Percentiles rank a stretch among this genome's conserved stretches.
Conservation (phyloP, 2,329 filamentous ascomycete genomes). For the Diaporthe citriasiana region DNA sequence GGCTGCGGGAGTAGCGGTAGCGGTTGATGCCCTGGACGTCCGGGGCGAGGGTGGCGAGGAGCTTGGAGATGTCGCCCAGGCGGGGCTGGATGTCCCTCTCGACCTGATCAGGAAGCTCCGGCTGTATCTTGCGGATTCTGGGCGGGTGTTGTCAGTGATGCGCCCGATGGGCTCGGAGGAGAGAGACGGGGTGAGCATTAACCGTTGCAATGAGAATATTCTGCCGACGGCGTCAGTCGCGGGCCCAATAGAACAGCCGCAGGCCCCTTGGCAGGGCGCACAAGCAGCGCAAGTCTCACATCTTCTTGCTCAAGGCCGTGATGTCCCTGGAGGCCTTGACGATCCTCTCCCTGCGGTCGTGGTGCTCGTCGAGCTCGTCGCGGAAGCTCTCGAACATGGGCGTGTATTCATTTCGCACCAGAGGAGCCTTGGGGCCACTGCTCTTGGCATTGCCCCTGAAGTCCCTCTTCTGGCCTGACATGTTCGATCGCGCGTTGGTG, state of each 20-base stretch:
- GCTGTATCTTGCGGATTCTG: conserved; percentile 75
- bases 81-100: conserved; percentile 78
- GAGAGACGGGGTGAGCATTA: not conserved
- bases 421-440: conserved; percentile 45
- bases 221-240: conserved; percentile 57
- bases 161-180: not conserved
- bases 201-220: conserved; percentile 89
- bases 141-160: not conserved
- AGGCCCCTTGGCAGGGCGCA: not conserved
- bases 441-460: conserved; percentile 65
- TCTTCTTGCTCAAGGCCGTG: conserved; percentile 96
- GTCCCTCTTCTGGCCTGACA: conserved; percentile 66
- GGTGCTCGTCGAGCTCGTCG: conserved; percentile 91
- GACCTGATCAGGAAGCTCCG: conserved; percentile 76
- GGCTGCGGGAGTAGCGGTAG: conserved; percentile 83
- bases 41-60: conserved; percentile 76
- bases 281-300: conserved; percentile 69
- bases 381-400: conserved; percentile 90
- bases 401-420: conserved; percentile 65
- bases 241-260: not conserved
- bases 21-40: conserved; percentile 86
- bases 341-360: conserved; percentile 90
- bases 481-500: conserved; percentile 45
- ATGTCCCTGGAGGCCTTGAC: conserved; percentile 94
- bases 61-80: conserved; percentile 77